Evolutionary conservation across 1,284 basidiomycete genomes (phyloP).

Genomic region (Apiotrichum sp.): DNA sequence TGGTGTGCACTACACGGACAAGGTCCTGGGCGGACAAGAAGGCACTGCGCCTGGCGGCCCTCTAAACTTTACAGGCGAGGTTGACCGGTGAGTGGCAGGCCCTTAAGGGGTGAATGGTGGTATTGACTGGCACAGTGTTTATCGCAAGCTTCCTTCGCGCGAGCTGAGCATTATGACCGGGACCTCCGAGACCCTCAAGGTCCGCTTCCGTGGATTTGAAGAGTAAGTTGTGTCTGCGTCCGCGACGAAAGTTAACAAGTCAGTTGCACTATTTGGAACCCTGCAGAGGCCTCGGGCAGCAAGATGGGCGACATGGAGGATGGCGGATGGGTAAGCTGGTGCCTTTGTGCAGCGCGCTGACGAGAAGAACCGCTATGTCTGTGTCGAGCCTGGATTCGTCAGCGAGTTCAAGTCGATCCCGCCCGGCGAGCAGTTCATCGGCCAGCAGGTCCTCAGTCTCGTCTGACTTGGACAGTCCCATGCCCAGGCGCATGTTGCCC

Average conservation of each 20-base stretch:
- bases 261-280: slow-evolving; percentile 66
- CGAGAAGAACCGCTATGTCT: slow-evolving; percentile 65
- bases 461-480: slow-evolving; percentile 19
- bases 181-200: slow-evolving; percentile 47
- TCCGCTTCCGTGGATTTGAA: slow-evolving; percentile 57
- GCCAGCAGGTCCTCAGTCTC: slow-evolving; percentile 59
- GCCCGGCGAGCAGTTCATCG: slow-evolving; percentile 64
- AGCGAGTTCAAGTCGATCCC: slow-evolving; percentile 49
- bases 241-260: neutral
- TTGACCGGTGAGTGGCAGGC: slow-evolving; percentile 31
- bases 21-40: slow-evolving; percentile 46
- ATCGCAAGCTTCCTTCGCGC: slow-evolving; percentile 34
- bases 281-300: slow-evolving; percentile 59
- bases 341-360: no score
- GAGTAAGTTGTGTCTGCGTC: slow-evolving; percentile 49
- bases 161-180: slow-evolving; percentile 36
- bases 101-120: neutral
- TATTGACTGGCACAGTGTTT: slow-evolving; percentile 29
- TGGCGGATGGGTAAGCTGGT: slow-evolving; percentile 64
- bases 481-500: no score
- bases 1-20: slow-evolving; percentile 65
- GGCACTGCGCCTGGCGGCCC: slow-evolving; percentile 30
- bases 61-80: slow-evolving; percentile 28
- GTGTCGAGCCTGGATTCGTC: slow-evolving; percentile 80
- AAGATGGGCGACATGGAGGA: slow-evolving; percentile 80